Base-by-base conservation (phyloP, 1,284 basidiomycete species). In the Gastroboletus turbinatus region DNA sequence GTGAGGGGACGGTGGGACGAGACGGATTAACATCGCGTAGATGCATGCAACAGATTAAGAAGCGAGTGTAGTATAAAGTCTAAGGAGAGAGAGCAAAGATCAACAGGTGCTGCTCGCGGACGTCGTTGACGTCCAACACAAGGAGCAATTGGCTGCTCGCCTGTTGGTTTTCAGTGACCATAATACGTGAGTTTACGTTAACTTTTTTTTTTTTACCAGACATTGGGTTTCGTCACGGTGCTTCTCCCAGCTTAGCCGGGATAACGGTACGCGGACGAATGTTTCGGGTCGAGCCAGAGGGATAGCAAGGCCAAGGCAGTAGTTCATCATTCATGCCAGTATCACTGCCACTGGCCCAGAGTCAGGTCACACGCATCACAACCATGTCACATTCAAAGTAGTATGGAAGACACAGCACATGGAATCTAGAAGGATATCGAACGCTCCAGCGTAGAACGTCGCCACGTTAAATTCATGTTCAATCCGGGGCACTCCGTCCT, bases 1-100 rank as follows among this genome's bases (percentile, higher is more conserved):
- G 43, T 83, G 76, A 2, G 79, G 75, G 2, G 76, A 65, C 1
- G 78, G 74, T 16, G 82, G 82, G 48, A 87, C 69, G 57, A 93
- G 80, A 64, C 82, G 82, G 60, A 92, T 82, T 56, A 87, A 76
- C 90, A 92, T 92, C 58, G 56, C 52, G 59, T 46, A 17, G 33
- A 49, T 38, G 62, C 42, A 36, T 25, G 52, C 43, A 53, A 40
- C 1, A 35, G 47, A 72, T 72, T 73, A 72, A 50, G 54, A 60
- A 21, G 38, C 14, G 46, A 23, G 33, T 23, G 40, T 70, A 71
- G 53, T 35, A 32, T 68, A 67, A 40, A 50, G 47, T 68, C 60
- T 57, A 68, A 36, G 48, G 50, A 35, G 49, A 46, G 47, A 33
- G 4, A 23, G 4, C 23, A 23, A 4, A 3, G 23, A 23, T 23